Evolutionary conservation across 495 filamentous ascomycete species (phyloP).

Genomic region (Aspergillus nidulans): DNA sequence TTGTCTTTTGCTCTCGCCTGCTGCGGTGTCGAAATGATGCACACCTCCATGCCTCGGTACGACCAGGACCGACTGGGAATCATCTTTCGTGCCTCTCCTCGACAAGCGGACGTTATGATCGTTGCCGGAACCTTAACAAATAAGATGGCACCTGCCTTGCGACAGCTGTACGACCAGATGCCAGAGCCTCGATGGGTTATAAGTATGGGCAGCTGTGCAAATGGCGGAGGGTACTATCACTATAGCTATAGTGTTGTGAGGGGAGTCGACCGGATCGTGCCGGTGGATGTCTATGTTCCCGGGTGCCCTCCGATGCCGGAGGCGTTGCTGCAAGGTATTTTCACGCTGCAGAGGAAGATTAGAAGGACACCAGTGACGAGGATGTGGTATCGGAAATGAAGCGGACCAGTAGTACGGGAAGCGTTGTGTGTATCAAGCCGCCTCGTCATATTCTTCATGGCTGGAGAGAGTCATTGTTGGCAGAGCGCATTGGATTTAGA

Average conservation of each 20-base stretch:
- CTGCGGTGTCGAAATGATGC: conserved; percentile 99
- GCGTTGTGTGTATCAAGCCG: neutral
- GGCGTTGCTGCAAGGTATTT: conserved; percentile 83
- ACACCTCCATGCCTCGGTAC: conserved; percentile 90
- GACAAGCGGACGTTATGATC: conserved; percentile 97
- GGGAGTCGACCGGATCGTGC: conserved; percentile 90
- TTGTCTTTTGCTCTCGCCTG: conserved; percentile 97
- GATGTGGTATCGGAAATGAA: conserved; percentile 35
- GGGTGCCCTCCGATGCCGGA: conserved; percentile 62
- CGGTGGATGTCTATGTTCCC: conserved; percentile 93
- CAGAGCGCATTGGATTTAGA: neutral
- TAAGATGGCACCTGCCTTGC: conserved; percentile 94
- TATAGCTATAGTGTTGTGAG: conserved; percentile 91
- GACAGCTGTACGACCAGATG: conserved; percentile 98
- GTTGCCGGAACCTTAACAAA: conserved; percentile 94
- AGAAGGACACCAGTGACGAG: conserved; percentile 56
- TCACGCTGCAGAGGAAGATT: conserved; percentile 86
- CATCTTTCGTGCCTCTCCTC: conserved; percentile 92
- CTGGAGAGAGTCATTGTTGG: neutral
- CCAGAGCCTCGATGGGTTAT: conserved; percentile 94
- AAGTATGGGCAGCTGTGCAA: conserved; percentile 91
- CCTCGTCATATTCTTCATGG: neutral
- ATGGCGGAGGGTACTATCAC: conserved; percentile 96
- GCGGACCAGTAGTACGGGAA: no score
- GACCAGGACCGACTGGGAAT: conserved; percentile 94